A percentile compares a stretch with the other conserved stretches of the same genome.
These are phyloP conservation scores for Cucurbitaria berberidis DNA, from an alignment of 2,329 filamentous ascomycete species.

Conservation along the genomic window DNA sequence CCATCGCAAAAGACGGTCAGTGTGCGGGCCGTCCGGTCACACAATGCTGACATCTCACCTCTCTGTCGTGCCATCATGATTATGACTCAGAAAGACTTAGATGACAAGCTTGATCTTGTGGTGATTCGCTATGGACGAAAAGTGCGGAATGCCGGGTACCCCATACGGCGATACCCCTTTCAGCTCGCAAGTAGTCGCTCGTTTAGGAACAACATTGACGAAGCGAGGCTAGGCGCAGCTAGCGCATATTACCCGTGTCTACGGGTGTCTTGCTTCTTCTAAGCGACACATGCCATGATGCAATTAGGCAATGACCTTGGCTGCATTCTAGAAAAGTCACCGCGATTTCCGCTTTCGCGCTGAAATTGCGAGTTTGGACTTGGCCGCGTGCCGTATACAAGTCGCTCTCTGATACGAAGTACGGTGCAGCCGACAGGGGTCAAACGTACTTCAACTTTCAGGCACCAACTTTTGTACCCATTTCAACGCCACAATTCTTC, in stretches of 20 bases:
- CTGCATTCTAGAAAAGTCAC: neutral
- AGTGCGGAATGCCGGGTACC: neutral
- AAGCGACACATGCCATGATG: neutral
- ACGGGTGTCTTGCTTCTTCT: too few relatives aligned
- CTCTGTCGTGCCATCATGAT: too few relatives aligned
- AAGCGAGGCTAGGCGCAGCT: constrained; percentile 11
- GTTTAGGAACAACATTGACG: constrained; percentile 13
- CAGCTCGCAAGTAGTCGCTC: constrained; percentile 22
- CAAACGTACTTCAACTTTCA: neutral
- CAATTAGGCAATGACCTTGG: neutral
- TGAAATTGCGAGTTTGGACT: neutral
- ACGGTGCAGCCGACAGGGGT: neutral
- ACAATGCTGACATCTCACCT: too few relatives aligned
- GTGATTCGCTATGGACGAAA: neutral
- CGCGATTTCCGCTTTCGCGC: neutral
- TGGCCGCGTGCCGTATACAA: neutral
- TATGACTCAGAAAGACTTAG: neutral
- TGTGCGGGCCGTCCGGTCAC: constrained; percentile 4
- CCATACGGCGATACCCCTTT: neutral
- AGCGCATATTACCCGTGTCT: constrained; percentile 1
- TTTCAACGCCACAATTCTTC: neutral
- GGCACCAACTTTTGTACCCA: constrained; percentile 14
- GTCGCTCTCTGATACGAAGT: neutral
- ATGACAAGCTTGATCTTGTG: too few relatives aligned
- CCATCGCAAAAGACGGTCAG: constrained; percentile 4